phyloP scores from a whole-genome alignment of 495 filamentous ascomycete genomes.

The Podospora didyma region DNA sequence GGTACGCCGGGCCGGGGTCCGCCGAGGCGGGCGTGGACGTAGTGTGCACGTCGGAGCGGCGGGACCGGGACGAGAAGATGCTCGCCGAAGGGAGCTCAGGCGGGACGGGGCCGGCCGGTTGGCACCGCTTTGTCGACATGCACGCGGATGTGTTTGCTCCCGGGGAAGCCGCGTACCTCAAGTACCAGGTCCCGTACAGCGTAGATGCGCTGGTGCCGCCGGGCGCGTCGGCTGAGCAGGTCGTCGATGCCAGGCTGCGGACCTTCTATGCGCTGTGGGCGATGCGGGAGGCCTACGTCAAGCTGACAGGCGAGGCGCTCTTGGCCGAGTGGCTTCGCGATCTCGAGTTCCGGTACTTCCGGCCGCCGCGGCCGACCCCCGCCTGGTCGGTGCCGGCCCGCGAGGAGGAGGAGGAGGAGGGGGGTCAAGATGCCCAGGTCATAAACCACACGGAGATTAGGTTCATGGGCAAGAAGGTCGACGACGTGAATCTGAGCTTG shows the following conservation, averaged over 20 bases:
- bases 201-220: slow-evolving; percentile 19
- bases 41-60: slow-evolving; percentile 69
- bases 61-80: slow-evolving; percentile 46
- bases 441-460: slow-evolving; percentile 32
- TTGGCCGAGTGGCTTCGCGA: slow-evolving; percentile 73
- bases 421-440: slow-evolving; percentile 22
- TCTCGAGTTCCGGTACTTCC: slow-evolving; percentile 37
- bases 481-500: slow-evolving; percentile 43
- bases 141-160: slow-evolving; percentile 72
- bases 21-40: slow-evolving; percentile 64
- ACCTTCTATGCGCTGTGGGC: slow-evolving; percentile 88
- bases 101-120: slow-evolving; percentile 42
- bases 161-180: slow-evolving; percentile 35
- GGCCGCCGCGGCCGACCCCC: slow-evolving; percentile 26
- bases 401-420: slow-evolving; percentile 14
- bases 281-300: slow-evolving; percentile 87
- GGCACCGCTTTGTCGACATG: slow-evolving; percentile 67
- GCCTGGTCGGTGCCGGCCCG: slow-evolving; percentile 18
- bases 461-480: slow-evolving; percentile 33
- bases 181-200: slow-evolving; percentile 24
- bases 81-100: slow-evolving; percentile 15
- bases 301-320: slow-evolving; percentile 87
- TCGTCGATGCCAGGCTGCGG: slow-evolving; percentile 47
- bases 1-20: slow-evolving; percentile 20
- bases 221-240: slow-evolving; percentile 17